Evolutionary conservation across 768 basidiomycete species (phyloP).

Genomic region (Lactarius sp.): DNA sequence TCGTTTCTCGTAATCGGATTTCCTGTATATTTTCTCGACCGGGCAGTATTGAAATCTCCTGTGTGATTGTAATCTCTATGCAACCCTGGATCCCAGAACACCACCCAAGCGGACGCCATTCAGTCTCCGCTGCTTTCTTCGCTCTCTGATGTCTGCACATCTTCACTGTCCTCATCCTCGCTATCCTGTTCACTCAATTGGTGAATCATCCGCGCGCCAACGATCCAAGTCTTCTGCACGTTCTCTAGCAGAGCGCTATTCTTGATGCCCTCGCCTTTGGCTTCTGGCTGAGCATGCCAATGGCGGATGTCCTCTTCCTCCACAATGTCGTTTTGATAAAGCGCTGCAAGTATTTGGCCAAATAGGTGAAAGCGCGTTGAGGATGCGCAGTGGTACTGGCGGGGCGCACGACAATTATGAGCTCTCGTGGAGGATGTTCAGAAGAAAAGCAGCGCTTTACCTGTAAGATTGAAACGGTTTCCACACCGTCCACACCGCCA

Average conservation of each 20-base stretch:
- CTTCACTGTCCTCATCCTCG: conserved; percentile 32
- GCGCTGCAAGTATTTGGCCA: conserved; percentile 75
- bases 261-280: conserved; percentile 48
- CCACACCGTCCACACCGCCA: conserved; percentile 77
- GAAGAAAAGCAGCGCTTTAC: conserved; percentile 35
- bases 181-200: conserved; percentile 79
- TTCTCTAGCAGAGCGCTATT: conserved; percentile 45
- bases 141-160: conserved; percentile 22
- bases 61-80: background rate
- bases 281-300: conserved; percentile 66
- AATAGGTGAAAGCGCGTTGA: conserved; percentile 68
- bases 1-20: background rate
- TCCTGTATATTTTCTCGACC: background rate
- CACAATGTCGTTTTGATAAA: conserved; percentile 90
- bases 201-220: conserved; percentile 71
- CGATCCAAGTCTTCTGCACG: conserved; percentile 60
- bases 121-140: conserved; percentile 29
- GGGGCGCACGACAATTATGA: background rate
- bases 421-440: background rate
- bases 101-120: background rate
- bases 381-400: conserved; percentile 57
- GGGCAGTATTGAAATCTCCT: background rate
- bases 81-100: background rate
- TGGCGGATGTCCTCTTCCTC: conserved; percentile 85
- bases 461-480: conserved; percentile 76